Conservation (phyloP, 176 grass and related monocot genomes). For the Miscanthus lutarioriparius region DNA sequence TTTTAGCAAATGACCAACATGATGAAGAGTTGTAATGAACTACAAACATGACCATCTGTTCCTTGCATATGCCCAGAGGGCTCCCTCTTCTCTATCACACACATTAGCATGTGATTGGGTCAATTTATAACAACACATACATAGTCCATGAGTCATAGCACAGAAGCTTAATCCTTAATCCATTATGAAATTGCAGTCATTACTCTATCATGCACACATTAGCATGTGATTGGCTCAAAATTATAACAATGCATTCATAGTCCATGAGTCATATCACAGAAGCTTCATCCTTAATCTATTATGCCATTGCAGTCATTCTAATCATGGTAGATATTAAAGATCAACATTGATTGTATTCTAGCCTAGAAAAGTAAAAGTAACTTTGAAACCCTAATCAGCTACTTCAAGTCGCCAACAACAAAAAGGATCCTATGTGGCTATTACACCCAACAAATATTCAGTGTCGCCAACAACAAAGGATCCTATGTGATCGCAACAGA, state of each 20-base stretch:
- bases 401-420: background rate
- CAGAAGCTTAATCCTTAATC: background rate
- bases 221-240: slow-evolving; percentile 13
- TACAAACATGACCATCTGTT: background rate
- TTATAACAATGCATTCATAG: background rate
- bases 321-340: background rate
- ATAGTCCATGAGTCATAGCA: background rate
- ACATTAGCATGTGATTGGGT: background rate
- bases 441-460: background rate
- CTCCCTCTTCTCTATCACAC: background rate
- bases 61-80: background rate
- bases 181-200: background rate
- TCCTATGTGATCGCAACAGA: too few relatives aligned
- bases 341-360: background rate
- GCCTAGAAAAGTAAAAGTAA: background rate
- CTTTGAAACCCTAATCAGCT: background rate
- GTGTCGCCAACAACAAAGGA: too few relatives aligned
- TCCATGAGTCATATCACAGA: background rate
- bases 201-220: background rate
- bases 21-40: background rate
- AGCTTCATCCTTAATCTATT: background rate
- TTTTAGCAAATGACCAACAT: background rate
- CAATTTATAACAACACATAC: background rate
- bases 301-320: background rate
- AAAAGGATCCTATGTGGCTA: background rate